A percentile compares a stretch with the other conserved stretches of the same genome.
Evolutionary conservation across 768 basidiomycete genomes (phyloP).

Genomic region (Leccinellum albellum): DNA sequence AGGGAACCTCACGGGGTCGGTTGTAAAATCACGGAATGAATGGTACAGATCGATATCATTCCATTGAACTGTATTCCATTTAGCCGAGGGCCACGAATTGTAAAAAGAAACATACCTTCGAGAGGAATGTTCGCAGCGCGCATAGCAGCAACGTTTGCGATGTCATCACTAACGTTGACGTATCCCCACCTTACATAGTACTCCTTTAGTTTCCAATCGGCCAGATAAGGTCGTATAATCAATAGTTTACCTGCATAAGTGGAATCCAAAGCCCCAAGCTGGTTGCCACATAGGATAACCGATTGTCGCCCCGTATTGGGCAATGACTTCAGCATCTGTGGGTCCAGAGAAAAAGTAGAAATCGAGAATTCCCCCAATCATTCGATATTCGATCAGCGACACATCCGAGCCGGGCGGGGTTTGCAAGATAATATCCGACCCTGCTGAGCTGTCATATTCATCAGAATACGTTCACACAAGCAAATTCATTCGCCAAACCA

Average conservation of each 20-base stretch:
- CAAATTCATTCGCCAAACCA: conserved; percentile 19
- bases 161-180: conserved; percentile 51
- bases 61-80: conserved; percentile 56
- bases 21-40: conserved; percentile 64
- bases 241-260: conserved; percentile 53
- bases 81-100: background rate
- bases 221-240: background rate
- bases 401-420: conserved; percentile 52
- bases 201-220: background rate
- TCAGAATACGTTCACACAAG: background rate
- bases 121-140: conserved; percentile 68
- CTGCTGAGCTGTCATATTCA: conserved; percentile 49
- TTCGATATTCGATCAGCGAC: conserved; percentile 68
- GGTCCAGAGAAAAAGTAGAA: conserved; percentile 76
- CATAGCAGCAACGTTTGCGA: conserved; percentile 54
- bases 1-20: conserved; percentile 63
- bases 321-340: conserved; percentile 48
- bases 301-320: conserved; percentile 66
- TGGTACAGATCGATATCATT: conserved; percentile 76
- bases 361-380: conserved; percentile 72
- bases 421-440: conserved; percentile 65
- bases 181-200: conserved; percentile 41
- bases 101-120: conserved; percentile 45
- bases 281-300: conserved; percentile 72
- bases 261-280: conserved; percentile 76